phyloP scores from a whole-genome alignment of 2,329 filamentous ascomycete species.

The Xylariaceae sp. region DNA sequence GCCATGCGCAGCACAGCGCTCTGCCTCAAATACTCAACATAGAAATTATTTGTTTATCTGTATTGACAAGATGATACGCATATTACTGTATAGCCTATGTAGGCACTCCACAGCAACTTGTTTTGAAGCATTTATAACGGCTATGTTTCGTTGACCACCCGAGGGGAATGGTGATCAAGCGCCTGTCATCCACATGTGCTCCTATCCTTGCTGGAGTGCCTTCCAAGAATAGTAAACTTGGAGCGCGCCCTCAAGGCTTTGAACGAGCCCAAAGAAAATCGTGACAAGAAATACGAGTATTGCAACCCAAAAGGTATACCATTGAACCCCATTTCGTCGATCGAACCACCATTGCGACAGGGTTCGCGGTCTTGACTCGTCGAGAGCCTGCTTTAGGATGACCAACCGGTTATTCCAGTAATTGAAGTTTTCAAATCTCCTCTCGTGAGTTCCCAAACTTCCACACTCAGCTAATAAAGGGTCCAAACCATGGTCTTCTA shows the following conservation, averaged over 20 bases:
- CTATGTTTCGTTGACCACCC: not conserved
- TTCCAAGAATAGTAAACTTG: slow-evolving; percentile 45
- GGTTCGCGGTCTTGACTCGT: slow-evolving; percentile 46
- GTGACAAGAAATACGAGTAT: slow-evolving; percentile 47
- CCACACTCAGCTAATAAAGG: slow-evolving; percentile 29
- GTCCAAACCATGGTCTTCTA: slow-evolving; percentile 4
- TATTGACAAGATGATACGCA: too few species aligned
- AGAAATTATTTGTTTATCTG: too few species aligned
- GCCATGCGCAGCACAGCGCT: too few species aligned
- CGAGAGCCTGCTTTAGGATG: slow-evolving; percentile 50
- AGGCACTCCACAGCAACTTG: not conserved
- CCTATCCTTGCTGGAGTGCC: slow-evolving; percentile 1
- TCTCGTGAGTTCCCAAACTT: slow-evolving; percentile 42
- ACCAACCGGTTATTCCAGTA: slow-evolving; percentile 53
- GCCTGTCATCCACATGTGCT: not conserved
- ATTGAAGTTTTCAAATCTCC: slow-evolving; percentile 44
- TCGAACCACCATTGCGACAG: slow-evolving; percentile 53
- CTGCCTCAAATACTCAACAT: too few species aligned
- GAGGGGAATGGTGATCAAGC: not conserved
- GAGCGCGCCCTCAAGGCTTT: slow-evolving; percentile 50
- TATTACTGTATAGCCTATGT: not conserved
- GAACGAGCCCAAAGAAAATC: slow-evolving; percentile 49
- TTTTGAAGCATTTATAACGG: not conserved
- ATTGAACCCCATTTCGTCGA: slow-evolving; percentile 49
- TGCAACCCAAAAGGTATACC: slow-evolving; percentile 56